Evolutionary conservation across 805 yeast species (phyloP).

Genomic region (Dipodascopsis uninucleata): DNA sequence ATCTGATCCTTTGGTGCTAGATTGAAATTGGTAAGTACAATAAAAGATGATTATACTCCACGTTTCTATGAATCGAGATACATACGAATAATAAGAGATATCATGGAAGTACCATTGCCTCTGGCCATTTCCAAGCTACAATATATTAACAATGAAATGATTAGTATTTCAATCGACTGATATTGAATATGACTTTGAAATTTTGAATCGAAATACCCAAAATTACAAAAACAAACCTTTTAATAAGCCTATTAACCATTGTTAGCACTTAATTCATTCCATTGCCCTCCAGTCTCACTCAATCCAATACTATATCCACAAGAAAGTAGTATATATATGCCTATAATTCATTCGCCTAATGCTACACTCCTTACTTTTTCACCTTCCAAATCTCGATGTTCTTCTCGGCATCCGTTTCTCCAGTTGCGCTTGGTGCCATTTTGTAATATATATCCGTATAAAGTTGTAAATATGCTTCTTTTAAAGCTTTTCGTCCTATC

Average conservation of each 20-base stretch:
- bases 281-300: too few relatives aligned
- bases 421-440: constrained; percentile 39
- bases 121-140: constrained; percentile 78
- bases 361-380: constrained; percentile 60
- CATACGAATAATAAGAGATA: constrained; percentile 72
- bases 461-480: not conserved
- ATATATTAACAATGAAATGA: not conserved
- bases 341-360: too few relatives aligned
- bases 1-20: constrained; percentile 86
- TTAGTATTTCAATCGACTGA: not conserved
- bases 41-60: too few relatives aligned
- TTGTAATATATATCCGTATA: constrained; percentile 9
- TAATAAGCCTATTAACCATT: constrained; percentile 31
- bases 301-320: constrained; percentile 37
- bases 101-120: constrained; percentile 99
- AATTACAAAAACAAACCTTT: constrained; percentile 22
- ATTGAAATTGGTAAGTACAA: not conserved
- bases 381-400: constrained; percentile 99
- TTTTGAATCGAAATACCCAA: not conserved
- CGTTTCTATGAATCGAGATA: constrained; percentile 34
- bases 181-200: not conserved
- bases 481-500: not conserved
- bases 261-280: not conserved
- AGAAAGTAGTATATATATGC: not conserved
- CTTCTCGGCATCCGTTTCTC: constrained; percentile 79